A percentile compares a stretch with the other conserved stretches of the same genome.
These are phyloP conservation scores for Sporothrix brasiliensis DNA, from an alignment of 2,329 filamentous ascomycete genomes.

Conservation along the genomic window DNA sequence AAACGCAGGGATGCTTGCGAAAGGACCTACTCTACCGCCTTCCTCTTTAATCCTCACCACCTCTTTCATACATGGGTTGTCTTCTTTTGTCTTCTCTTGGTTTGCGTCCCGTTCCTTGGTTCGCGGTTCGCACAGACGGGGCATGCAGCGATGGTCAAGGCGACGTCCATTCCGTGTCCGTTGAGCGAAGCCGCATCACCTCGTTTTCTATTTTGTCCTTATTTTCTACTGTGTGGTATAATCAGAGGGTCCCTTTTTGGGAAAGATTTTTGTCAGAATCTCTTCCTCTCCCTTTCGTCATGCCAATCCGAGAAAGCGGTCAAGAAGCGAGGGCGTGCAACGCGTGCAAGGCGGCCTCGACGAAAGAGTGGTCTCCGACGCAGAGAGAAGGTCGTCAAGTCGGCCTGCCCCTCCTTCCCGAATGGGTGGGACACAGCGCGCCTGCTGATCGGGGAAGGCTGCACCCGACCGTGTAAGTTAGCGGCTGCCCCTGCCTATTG, in stretches of 20 bases:
- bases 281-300: neutral
- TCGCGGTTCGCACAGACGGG: neutral
- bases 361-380: neutral
- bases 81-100: neutral
- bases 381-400: neutral
- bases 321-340: neutral
- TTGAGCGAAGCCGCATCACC: neutral
- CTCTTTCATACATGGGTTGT: neutral
- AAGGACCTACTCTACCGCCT: constrained; percentile 4
- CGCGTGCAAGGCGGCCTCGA: neutral
- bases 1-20: neutral
- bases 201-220: neutral
- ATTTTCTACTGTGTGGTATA: neutral
- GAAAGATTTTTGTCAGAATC: neutral
- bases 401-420: constrained; percentile 18
- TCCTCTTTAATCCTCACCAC: neutral
- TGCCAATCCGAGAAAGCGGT: neutral
- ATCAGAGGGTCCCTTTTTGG: neutral
- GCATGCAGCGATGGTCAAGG: constrained; percentile 4
- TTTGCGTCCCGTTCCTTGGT: neutral
- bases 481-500: neutral
- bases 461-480: neutral
- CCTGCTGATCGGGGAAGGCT: neutral
- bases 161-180: constrained; percentile 20
- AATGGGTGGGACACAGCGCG: constrained; percentile 13